A percentile compares a stretch with the other conserved stretches of the same genome.
Evolutionary conservation across 164 flowering plant genomes (phyloP).

Genomic region (Warburgia ugandensis): DNA sequence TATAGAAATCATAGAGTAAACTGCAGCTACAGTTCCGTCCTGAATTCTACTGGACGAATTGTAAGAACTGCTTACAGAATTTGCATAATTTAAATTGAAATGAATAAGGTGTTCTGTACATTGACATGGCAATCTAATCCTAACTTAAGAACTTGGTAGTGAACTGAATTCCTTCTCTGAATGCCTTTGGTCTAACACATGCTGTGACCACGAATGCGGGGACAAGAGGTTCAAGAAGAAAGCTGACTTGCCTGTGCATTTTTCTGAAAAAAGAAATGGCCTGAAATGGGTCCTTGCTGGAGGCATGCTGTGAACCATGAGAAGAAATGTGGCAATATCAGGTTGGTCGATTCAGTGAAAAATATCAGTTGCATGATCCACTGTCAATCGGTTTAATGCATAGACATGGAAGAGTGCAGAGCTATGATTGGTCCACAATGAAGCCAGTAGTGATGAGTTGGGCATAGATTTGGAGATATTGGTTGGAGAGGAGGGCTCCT

Average conservation of each 20-base stretch:
- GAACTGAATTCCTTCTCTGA: conserved; percentile 22
- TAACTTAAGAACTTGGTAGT: conserved; percentile 19
- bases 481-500: not conserved
- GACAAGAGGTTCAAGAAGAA: conserved; percentile 17
- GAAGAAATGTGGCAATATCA: conserved; percentile 5
- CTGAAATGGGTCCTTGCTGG: conserved; percentile 12
- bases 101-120: conserved; percentile 21
- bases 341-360: conserved; percentile 9
- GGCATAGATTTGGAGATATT: conserved; percentile 8
- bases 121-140: conserved; percentile 21
- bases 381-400: conserved; percentile 8
- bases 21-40: conserved; percentile 17
- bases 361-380: conserved; percentile 6
- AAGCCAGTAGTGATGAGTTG: conserved; percentile 8
- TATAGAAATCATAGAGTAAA: conserved; percentile 27
- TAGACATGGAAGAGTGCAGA: conserved; percentile 6
- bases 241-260: not conserved
- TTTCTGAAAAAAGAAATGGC: conserved; percentile 18
- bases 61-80: conserved; percentile 12
- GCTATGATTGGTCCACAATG: not conserved
- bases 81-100: conserved; percentile 13
- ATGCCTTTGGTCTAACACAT: conserved; percentile 13
- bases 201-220: conserved; percentile 27
- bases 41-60: conserved; percentile 18
- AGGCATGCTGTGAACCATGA: conserved; percentile 15